Evolutionary conservation across 805 yeast genomes (phyloP), one percentile per base, ranked within the genome.

Genomic region (Schwanniomyces vanrijiae): DNA sequence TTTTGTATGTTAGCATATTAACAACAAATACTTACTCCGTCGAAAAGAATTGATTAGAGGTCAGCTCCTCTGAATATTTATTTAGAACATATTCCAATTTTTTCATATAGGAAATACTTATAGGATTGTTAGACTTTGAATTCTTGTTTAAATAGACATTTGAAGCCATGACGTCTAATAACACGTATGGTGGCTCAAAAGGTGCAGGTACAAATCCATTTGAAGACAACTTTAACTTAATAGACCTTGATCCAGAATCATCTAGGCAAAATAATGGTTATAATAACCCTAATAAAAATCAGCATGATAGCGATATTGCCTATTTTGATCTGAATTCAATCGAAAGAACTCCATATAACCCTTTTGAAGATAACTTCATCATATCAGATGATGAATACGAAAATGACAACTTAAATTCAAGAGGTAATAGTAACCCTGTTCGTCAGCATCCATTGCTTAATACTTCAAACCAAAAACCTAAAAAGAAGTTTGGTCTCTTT

Each of bases 331-430:
- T 16, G 18, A 40, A 29, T 18, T n/a, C 45, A 22, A 31, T 50
- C 35, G 45, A 22, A 18, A 46, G 29, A 43, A 41, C 40, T 29
- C 42, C 54, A 20, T 45, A 50, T 37, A 56, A 66, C 45, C 71
- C 71, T 4, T 71, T 71, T 49, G 70, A 60, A 14, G 76, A 71
- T 48, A 56, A 60, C 40, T 60, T 68, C 25, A 56, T 62, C n/a
- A 48, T 70, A 14, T 61, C 71, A 4, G 76, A 70, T 46, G 71
- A 68, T 26, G 73, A 68, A 22, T 61, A 58, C 33, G 56, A 57
- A 6, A 53, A 54, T 26, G 53, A 52, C 26, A 39, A 40, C 18
- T 40, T 43, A 22, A 37, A 50, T 22, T 24, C 47, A 4, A 28
- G 21, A 35, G 29, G 33, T 11, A 16, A 40, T 28, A 5, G 13